A percentile compares a stretch with the other conserved stretches of the same genome.
These are phyloP conservation scores for Oryza coarctata DNA, from an alignment of 176 grass and related monocot species.

Conservation along the genomic window DNA sequence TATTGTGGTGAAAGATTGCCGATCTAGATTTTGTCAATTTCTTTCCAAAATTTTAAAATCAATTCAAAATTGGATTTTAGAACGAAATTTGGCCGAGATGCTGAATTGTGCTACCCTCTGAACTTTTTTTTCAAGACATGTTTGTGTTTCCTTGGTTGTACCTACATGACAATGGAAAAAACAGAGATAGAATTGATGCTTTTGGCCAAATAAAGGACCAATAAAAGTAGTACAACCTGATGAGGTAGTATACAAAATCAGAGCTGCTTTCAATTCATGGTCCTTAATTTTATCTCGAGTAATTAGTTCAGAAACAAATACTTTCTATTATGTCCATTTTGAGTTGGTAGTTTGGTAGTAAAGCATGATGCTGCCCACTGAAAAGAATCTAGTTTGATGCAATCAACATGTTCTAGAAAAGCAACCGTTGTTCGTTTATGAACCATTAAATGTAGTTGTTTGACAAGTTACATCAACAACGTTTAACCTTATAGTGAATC, in stretches of 20 bases:
- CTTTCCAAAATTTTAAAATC: too few species aligned
- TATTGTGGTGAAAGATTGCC: neutral
- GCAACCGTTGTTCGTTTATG: slow-evolving; percentile 1
- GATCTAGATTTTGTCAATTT: neutral
- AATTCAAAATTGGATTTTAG: too few species aligned
- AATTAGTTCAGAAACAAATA: neutral
- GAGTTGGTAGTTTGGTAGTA: neutral
- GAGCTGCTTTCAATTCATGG: neutral
- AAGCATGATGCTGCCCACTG: neutral
- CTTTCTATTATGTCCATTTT: neutral
- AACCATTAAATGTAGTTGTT: slow-evolving; percentile 16
- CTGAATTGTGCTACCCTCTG: neutral
- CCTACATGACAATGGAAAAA: neutral
- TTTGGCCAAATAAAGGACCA: neutral
- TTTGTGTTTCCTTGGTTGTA: too few species aligned
- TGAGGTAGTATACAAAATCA: neutral
- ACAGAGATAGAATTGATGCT: neutral
- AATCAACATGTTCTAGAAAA: neutral
- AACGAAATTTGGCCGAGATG: neutral
- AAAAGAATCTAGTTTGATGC: neutral
- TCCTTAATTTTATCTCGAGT: neutral
- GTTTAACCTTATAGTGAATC: neutral
- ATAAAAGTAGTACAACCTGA: neutral
- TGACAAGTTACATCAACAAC: slow-evolving; percentile 4
- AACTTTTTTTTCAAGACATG: neutral